A percentile compares a stretch with the other conserved stretches of the same genome.
phyloP scores from a whole-genome alignment of 1,284 basidiomycete genomes.

The Paramarasmius palmivorus region DNA sequence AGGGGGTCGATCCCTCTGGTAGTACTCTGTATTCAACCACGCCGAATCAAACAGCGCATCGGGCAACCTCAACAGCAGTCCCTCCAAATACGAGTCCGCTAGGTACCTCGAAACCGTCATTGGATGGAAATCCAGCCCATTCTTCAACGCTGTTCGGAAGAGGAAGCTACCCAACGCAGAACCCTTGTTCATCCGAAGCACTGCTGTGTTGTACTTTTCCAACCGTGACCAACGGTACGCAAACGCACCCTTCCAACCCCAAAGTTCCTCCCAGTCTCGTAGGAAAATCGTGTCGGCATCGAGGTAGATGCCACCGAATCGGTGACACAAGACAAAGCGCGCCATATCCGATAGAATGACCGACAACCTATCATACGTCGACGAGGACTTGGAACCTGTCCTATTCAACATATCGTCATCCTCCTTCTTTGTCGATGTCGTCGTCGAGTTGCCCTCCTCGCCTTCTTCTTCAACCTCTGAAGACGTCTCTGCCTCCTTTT shows the following conservation, averaged over 20 bases:
- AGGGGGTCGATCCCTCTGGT: slow-evolving; percentile 75
- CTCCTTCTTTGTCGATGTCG: slow-evolving; percentile 21
- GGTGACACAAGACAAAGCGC: slow-evolving; percentile 76
- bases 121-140: slow-evolving; percentile 79
- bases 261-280: slow-evolving; percentile 83
- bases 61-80: slow-evolving; percentile 65
- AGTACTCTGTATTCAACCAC: slow-evolving; percentile 79
- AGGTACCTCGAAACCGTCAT: slow-evolving; percentile 76
- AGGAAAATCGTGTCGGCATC: slow-evolving; percentile 80
- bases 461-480: slow-evolving; percentile 13
- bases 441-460: slow-evolving; percentile 3
- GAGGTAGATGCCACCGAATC: slow-evolving; percentile 79
- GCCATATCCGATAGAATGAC: slow-evolving; percentile 83
- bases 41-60: slow-evolving; percentile 81
- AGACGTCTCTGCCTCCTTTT: slow-evolving; percentile 26
- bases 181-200: slow-evolving; percentile 71
- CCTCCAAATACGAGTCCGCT: slow-evolving; percentile 67
- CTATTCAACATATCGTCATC: slow-evolving; percentile 58
- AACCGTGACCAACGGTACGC: slow-evolving; percentile 78
- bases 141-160: slow-evolving; percentile 76
- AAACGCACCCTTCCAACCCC: slow-evolving; percentile 80
- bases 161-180: slow-evolving; percentile 74
- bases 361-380: slow-evolving; percentile 70
- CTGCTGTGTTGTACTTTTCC: slow-evolving; percentile 79
- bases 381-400: slow-evolving; percentile 63